Percentiles rank a stretch among this genome's conserved stretches.
phyloP scores from a whole-genome alignment of 2,329 filamentous ascomycete species.

The Penicillium sp. region DNA sequence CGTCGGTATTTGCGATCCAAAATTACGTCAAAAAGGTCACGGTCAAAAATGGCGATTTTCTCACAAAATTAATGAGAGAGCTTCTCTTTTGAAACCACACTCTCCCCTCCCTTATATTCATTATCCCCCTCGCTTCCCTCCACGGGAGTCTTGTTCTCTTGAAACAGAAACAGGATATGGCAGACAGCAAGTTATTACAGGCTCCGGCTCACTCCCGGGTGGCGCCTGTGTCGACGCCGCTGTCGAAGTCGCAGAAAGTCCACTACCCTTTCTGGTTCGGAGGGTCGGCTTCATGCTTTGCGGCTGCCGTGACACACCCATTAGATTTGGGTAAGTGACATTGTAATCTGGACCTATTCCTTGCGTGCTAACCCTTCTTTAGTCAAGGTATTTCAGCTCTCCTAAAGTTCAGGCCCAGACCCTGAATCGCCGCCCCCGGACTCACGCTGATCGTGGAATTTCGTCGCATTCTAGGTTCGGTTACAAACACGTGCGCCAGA shows the following conservation, averaged over 20 bases:
- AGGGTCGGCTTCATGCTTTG: conserved; percentile 88
- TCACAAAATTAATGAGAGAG: neutral
- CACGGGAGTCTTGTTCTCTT: conserved; percentile 17
- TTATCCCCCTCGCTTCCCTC: neutral
- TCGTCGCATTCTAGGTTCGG: conserved; percentile 62
- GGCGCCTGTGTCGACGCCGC: conserved; percentile 17
- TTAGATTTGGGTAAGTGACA: conserved; percentile 74
- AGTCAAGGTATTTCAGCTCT: conserved; percentile 54
- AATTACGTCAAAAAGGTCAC: conserved; percentile 23
- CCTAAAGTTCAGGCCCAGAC: conserved; percentile 5
- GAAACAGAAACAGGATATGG: conserved; percentile 27
- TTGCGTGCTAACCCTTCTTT: conserved; percentile 22
- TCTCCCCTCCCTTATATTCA: conserved; percentile 3
- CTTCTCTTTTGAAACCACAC: conserved; percentile 2
- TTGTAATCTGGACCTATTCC: neutral
- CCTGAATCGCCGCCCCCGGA: conserved; percentile 1
- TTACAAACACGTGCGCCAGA: conserved; percentile 79
- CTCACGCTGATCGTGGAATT: conserved; percentile 10
- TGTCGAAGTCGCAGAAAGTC: conserved; percentile 30
- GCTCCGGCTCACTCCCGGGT: conserved; percentile 21
- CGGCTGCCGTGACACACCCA: conserved; percentile 88
- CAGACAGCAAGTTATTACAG: conserved; percentile 35
- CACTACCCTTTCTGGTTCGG: conserved; percentile 93
- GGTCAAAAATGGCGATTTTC: conserved; percentile 4
- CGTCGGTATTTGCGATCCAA: conserved; percentile 25